Base-by-base conservation (phyloP, 108 stramenopile genomes). In the Skeletonema costatum region DNA sequence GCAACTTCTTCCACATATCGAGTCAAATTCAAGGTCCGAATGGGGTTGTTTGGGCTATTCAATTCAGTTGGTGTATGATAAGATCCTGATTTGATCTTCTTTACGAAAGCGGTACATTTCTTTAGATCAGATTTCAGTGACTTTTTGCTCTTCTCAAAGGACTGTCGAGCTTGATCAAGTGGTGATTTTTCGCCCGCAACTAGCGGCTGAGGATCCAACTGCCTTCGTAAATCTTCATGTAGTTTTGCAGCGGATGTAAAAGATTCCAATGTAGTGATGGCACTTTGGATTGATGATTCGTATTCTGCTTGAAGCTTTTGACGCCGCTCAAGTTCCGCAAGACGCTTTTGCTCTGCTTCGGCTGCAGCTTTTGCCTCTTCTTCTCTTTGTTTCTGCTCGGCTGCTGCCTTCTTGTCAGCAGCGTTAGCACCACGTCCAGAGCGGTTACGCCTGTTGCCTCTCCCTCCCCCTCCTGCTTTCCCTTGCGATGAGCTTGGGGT, bases 1-100 rank as follows among this genome's bases (percentile, higher is more conserved):
- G 94, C 95, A 8, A 99, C 88, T 84, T 99, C 98, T 69, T 97
- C 97, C 21, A 98, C 94, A 68, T 97, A 99, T 5, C 94, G 88
- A 19, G 88, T 89, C 19, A 99, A 75, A 77, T 99, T 99, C n/a
- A 98, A 78, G 4, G 92, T 85, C 68, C 79, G 86, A 31, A 81
- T 74, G 30, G 96, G 75, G 58, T 73, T 70, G 33, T 88, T 50
- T 25, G 86, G 60, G 31, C 62, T 44, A 14, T 67, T 67, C 56
- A 85, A 71, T 38, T 92, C 94, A 11, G 75, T 60, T 5, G 88
- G 81, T 35, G 84, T 81, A 17, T 88, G 85, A 44, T 83, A 83
- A 36, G 83, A 53, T n/a, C 92, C 90, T 8, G 83, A 71, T 69
- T 90, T 89, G 70, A 97, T 85, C 81, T 96, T 97, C 74, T 98